A percentile compares a stretch with the other conserved stretches of the same genome.
Conservation (phyloP, 495 filamentous ascomycete genomes). For the Penicillium atrosanguineum region DNA sequence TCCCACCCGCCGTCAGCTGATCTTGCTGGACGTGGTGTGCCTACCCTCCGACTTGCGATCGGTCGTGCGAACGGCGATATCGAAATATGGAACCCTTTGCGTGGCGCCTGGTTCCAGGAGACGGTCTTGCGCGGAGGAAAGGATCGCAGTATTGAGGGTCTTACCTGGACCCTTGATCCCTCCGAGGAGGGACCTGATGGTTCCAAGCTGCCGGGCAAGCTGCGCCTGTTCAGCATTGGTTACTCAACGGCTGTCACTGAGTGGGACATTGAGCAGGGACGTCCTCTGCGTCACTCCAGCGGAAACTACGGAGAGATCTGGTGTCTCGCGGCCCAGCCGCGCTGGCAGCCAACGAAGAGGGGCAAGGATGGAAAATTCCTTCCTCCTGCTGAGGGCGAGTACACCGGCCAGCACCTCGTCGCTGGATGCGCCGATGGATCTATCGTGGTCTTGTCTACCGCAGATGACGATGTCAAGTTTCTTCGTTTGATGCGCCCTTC, state of each 20-base stretch:
- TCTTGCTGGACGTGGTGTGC: constrained; percentile 47
- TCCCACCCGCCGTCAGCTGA: constrained; percentile 69
- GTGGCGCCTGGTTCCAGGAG: constrained; percentile 88
- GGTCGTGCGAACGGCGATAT: constrained; percentile 95
- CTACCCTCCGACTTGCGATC: constrained; percentile 74
- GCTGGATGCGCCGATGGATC: constrained; percentile 92
- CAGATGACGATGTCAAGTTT: constrained; percentile 73
- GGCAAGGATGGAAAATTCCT: constrained; percentile 33
- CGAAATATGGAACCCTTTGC: constrained; percentile 94
- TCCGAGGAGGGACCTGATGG: constrained; percentile 62
- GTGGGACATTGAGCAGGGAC: constrained; percentile 81
- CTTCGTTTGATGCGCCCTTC: constrained; percentile 67
- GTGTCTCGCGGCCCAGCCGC: constrained; percentile 89
- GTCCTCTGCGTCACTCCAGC: constrained; percentile 74
- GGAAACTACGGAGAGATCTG: constrained; percentile 96
- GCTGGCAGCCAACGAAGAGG: constrained; percentile 40
- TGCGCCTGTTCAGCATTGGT: constrained; percentile 94
- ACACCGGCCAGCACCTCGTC: constrained; percentile 68
- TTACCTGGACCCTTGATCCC: constrained; percentile 90
- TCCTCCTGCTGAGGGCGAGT: constrained; percentile 42
- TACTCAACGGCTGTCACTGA: constrained; percentile 90
- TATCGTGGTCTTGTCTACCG: constrained; percentile 80
- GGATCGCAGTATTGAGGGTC: constrained; percentile 81
- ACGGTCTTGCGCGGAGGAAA: constrained; percentile 78
- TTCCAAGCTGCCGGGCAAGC: constrained; percentile 62